Conservation (phyloP, 2,329 filamentous ascomycete genomes). For the Cytospora paraplurivora region DNA sequence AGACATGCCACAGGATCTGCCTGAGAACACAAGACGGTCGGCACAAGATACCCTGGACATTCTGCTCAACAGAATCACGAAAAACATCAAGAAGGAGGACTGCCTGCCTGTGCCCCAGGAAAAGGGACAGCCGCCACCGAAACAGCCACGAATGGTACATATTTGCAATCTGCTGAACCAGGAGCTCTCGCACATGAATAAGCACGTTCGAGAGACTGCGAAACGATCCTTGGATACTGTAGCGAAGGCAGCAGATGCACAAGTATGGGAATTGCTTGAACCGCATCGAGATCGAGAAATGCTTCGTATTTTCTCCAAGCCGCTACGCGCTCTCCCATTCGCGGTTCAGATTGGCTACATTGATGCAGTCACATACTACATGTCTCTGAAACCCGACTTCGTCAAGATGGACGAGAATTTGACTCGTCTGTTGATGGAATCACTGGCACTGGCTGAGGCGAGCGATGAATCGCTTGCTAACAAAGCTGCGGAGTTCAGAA, state of each 20-base stretch:
- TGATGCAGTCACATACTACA: constrained; percentile 93
- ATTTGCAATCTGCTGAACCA: constrained; percentile 84
- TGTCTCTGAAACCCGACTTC: constrained; percentile 85
- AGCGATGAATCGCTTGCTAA: constrained; percentile 89
- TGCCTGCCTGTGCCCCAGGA: constrained; percentile 47
- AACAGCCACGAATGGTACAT: constrained; percentile 65
- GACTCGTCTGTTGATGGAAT: constrained; percentile 89
- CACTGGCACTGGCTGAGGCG: constrained; percentile 88
- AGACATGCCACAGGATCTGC: constrained; percentile 92
- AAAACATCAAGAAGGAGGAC: constrained; percentile 79
- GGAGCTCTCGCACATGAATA: constrained; percentile 94
- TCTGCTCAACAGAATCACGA: constrained; percentile 76
- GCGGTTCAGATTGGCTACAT: constrained; percentile 97
- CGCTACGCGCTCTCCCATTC: constrained; percentile 88
- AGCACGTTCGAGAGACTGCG: constrained; percentile 85
- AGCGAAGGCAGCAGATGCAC: constrained; percentile 72
- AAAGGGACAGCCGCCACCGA: constrained; percentile 49
- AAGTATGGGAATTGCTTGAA: constrained; percentile 84
- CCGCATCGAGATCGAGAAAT: constrained; percentile 89
- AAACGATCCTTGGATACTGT: constrained; percentile 80
- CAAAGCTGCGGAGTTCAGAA: constrained; percentile 93
- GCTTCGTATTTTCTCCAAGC: constrained; percentile 94
- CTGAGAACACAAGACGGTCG: constrained; percentile 81
- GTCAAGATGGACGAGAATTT: constrained; percentile 90
- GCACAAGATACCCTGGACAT: constrained; percentile 83